Evolutionary conservation across 129 eudicot species (phyloP).

Genomic region (Solidago caesia): DNA sequence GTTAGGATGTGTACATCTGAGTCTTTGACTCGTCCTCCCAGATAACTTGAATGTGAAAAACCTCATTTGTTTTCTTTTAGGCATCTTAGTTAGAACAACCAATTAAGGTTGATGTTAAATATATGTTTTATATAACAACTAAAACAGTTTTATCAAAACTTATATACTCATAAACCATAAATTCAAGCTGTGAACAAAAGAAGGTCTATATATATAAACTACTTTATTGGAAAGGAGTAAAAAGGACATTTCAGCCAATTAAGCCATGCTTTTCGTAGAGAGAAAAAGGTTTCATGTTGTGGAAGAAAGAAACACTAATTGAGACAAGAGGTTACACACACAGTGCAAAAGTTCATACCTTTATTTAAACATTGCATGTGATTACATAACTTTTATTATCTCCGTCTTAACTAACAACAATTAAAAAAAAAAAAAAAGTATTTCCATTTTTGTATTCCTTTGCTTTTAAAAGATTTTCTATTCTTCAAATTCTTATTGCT

Average conservation of each 20-base stretch:
- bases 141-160: not conserved
- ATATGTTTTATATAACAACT: not conserved
- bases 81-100: too few relatives aligned
- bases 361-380: conserved; percentile 39
- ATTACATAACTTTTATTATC: conserved; percentile 21
- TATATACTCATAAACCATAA: not conserved
- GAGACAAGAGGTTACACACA: conserved; percentile 25
- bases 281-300: conserved; percentile 20
- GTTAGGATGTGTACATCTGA: too few relatives aligned
- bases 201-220: conserved; percentile 15
- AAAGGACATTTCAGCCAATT: conserved; percentile 28
- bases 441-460: conserved; percentile 5
- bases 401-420: conserved; percentile 21
- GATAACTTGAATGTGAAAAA: too few relatives aligned
- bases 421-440: not conserved
- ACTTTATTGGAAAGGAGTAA: conserved; percentile 27
- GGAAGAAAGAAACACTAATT: conserved; percentile 26
- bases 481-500: not conserved
- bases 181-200: not conserved
- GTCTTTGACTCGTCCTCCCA: too few relatives aligned
- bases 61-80: too few relatives aligned
- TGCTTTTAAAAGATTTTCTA: not conserved
- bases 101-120: not conserved
- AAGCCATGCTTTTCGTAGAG: conserved; percentile 18
- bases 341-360: conserved; percentile 29